These are phyloP conservation scores for Capsicum chinense DNA, from an alignment of 257 asterid species.

Conservation along the genomic window DNA sequence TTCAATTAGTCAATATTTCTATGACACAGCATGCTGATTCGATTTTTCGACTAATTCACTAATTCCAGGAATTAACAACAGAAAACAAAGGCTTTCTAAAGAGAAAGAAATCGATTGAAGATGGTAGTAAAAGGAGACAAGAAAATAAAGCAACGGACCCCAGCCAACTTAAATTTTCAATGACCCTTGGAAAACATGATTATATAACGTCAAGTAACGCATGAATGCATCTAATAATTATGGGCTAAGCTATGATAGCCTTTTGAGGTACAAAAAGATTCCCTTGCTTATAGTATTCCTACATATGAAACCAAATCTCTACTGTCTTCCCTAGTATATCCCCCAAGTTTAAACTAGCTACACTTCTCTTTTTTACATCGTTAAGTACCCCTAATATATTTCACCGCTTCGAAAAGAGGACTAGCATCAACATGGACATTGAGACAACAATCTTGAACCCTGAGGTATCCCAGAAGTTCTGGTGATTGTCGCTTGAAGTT, in stretches of 20 bases:
- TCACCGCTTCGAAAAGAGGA: slow-evolving; percentile 74
- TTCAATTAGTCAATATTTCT: no score
- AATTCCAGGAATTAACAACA: not conserved
- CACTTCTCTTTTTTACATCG: slow-evolving; percentile 44
- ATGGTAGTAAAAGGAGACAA: not conserved
- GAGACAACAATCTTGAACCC: slow-evolving; percentile 83
- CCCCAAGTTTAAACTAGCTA: slow-evolving; percentile 32
- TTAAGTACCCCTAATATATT: not conserved
- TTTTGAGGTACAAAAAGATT: not conserved
- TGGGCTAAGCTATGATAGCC: not conserved
- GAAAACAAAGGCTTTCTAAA: not conserved
- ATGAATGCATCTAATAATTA: not conserved
- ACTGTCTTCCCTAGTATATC: slow-evolving; percentile 26
- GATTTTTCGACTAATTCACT: not conserved
- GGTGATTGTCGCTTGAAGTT: slow-evolving; percentile 47
- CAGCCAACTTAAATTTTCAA: not conserved
- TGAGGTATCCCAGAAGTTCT: slow-evolving; percentile 79
- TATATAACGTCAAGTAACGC: not conserved
- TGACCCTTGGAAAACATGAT: not conserved
- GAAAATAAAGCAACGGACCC: not conserved
- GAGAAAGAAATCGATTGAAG: not conserved
- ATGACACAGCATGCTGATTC: not conserved
- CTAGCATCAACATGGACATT: slow-evolving; percentile 82
- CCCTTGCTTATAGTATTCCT: not conserved
- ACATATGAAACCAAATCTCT: not conserved